Percentiles rank a stretch among this genome's conserved stretches.
These are phyloP conservation scores for Naganishia kalamii DNA, from an alignment of 768 basidiomycete species.

Conservation along the genomic window DNA sequence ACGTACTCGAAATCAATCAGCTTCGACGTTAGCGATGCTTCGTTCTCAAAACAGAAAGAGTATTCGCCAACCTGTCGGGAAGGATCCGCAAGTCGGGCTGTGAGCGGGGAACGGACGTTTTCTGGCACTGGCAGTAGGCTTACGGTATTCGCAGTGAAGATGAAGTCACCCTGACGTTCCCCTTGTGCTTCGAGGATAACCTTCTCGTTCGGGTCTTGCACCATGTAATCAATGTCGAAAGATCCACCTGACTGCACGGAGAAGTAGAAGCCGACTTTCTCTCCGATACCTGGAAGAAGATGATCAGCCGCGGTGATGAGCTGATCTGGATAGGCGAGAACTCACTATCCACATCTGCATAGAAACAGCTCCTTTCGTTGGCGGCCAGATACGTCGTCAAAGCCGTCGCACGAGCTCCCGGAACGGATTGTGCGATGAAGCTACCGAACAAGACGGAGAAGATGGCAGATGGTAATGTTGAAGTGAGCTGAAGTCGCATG, in stretches of 20 bases:
- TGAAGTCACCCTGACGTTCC: constrained; percentile 93
- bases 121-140: neutral
- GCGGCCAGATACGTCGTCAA: constrained; percentile 45
- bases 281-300: constrained; percentile 29
- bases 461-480: neutral
- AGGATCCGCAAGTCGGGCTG: neutral
- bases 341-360: constrained; percentile 75
- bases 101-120: neutral
- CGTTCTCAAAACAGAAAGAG: constrained; percentile 92
- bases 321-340: neutral
- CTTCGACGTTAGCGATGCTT: constrained; percentile 92
- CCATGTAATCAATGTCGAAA: constrained; percentile 89
- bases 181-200: constrained; percentile 77
- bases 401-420: constrained; percentile 33
- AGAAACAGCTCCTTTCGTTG: constrained; percentile 64
- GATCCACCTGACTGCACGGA: constrained; percentile 97
- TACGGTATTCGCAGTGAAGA: constrained; percentile 79
- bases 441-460: neutral
- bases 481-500: neutral
- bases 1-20: constrained; percentile 56
- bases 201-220: constrained; percentile 84
- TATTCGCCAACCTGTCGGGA: constrained; percentile 51
- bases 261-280: constrained; percentile 93
- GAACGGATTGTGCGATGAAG: neutral
- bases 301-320: neutral